Evolutionary conservation across 352 stramenopile species (phyloP), one percentile per base, ranked within the genome.

Genomic region (Phytophthora pisi): DNA sequence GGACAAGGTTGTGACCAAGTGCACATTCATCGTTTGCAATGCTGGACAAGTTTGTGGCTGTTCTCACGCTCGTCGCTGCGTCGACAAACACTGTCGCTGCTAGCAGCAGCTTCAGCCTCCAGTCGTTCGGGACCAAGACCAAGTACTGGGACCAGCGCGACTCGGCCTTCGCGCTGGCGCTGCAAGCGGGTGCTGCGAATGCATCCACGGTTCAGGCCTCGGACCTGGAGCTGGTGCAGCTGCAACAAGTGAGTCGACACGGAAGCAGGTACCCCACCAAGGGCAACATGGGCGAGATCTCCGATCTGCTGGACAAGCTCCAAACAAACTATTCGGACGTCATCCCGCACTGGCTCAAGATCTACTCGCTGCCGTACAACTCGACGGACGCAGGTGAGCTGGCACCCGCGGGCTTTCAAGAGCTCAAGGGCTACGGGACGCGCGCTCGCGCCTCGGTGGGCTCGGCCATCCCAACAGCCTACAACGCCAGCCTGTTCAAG

Each of bases 291-390:
- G 51, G 64, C 13, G 78, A 91, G 53, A 81, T 88, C 53, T 55
- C 76, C 34, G 34, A 62, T 8, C 46, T 90, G 45, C 60, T 91
- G 4, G 13, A 52, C 30, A 82, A 84, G 51, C 73, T 91, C 11
- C 63, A 82, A 55, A 51, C 55, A 4, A 74, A 74, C 23, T 86
- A 79, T 51, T 70, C 64, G 36, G 61, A 15, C 6, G 16, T 60
- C 18, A 67, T 90, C 8, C 81, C 82, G 1, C 24, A 13, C 18
- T 93, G 85, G 85, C 47, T 93, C n/a, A 71, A 64, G 13, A 74
- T 72, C 52, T 93, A 91, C 72, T 68, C 43, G n/a, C 76, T 93
- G 16, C 75, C 66, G 26, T 93, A 93, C 70, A 85, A 88, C 51
- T 23, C 65, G 51, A 75, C 68, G 7, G 38, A 80, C 8, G 61